Evolutionary conservation across 2,329 filamentous ascomycete species (phyloP), one percentile per base, ranked within the genome.

Genomic region (Xylariaceae sp.): DNA sequence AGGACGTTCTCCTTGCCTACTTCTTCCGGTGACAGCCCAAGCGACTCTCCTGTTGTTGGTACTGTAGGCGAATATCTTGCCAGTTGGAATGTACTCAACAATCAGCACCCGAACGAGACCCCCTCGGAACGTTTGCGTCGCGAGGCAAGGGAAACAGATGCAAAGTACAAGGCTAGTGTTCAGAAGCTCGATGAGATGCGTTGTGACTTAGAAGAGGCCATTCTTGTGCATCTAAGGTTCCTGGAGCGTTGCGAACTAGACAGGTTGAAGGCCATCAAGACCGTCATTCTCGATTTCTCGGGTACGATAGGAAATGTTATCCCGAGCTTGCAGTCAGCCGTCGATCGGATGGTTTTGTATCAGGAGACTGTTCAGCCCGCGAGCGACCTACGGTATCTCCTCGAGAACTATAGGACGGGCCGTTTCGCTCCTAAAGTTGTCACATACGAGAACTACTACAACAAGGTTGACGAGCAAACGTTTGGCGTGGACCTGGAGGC

Each of bases 361-460:
- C 95, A 99, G 74, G 95, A 99, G 79, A 98, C 95, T 0, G 90
- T 99, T n/a, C 95, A 98, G 74, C 95, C 95, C 5, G 73, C 87
- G 46, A 90, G 91, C 40, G 95, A 99, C 74, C 78, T 99, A 65
- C 85, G 95, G 61, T 99, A 98, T 73, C 83, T 99, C 57, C 81
- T 99, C 44, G 95, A 99, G 77, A 99, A 93, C 72, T 99, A 99
- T 76, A 89, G 93, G 61, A 99, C 95, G 6, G 95, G 95, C 61
- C 90, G 88, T 63, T 99, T 96, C 72, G 85, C 91, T 49, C 95
- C 95, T 7, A 93, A 86, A 68, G 93, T 98, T 23, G 87, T 92
- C 45, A 89, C 91, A 2, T 99, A 99, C 74, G 95, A 99, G 77
- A 99, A 98, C 74, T 99, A 99, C 77, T 99, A 99, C 79, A 97